These are phyloP conservation scores for Hansenula sp. DNA, from an alignment of 1,139 yeast genomes.

Conservation along the genomic window DNA sequence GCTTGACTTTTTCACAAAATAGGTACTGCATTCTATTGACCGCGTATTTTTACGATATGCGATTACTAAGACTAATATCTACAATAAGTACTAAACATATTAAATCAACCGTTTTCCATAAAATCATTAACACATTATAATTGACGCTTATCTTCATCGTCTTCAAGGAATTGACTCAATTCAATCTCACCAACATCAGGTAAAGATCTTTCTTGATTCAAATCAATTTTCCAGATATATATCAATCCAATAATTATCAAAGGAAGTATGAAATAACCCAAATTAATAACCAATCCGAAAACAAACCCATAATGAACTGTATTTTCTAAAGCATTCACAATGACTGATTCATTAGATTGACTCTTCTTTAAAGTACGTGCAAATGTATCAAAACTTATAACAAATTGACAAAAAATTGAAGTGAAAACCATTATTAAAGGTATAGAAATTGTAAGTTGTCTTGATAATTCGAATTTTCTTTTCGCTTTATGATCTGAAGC, in stretches of 20 bases:
- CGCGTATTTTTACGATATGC: too few relatives aligned
- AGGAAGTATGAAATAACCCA: background rate
- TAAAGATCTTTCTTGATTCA: background rate
- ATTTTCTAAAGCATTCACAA: conserved; percentile 1
- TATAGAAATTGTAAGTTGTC: background rate
- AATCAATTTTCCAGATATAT: background rate
- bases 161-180: background rate
- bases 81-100: too few relatives aligned
- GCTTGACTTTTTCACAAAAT: too few relatives aligned
- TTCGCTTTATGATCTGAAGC: background rate
- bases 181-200: background rate
- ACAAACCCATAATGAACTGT: conserved; percentile 1
- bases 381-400: conserved; percentile 1
- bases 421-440: background rate
- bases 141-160: too few relatives aligned
- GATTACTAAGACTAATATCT: too few relatives aligned
- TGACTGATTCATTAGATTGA: background rate
- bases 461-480: background rate
- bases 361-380: conserved; percentile 1
- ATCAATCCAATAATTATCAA: background rate
- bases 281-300: background rate
- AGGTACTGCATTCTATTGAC: too few relatives aligned
- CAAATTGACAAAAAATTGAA: conserved; percentile 1
- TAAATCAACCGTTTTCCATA: too few relatives aligned
- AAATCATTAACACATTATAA: too few relatives aligned